Evolutionary conservation across 495 filamentous ascomycete genomes (phyloP).

Genomic region (Rhizodiscina lignyota): DNA sequence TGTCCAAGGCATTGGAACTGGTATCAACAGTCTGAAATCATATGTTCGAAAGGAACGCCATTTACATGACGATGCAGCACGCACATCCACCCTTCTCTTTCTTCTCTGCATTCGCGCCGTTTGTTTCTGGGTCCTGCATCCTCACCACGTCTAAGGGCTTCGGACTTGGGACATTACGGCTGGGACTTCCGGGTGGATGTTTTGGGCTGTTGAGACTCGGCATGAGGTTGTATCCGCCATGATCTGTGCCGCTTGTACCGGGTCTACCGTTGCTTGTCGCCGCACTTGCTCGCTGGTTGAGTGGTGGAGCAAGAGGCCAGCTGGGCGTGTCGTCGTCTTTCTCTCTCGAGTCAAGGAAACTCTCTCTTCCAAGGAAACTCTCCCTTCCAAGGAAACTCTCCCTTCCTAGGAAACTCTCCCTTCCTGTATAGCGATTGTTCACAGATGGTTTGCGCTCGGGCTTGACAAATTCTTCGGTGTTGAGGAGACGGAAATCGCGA

Average conservation of each 20-base stretch:
- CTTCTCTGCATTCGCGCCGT: slow-evolving; percentile 13
- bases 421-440: slow-evolving; percentile 1
- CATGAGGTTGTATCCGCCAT: slow-evolving; percentile 22
- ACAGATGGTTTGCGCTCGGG: background rate
- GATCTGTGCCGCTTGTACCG: slow-evolving; percentile 20
- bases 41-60: too few species aligned
- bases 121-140: slow-evolving; percentile 19
- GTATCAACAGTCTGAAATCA: too few species aligned
- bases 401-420: slow-evolving; percentile 2
- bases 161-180: slow-evolving; percentile 1
- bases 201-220: slow-evolving; percentile 14
- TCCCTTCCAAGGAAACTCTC: slow-evolving; percentile 1
- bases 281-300: too few species aligned
- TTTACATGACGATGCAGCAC: slow-evolving; percentile 24
- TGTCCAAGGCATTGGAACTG: too few species aligned
- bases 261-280: slow-evolving; percentile 4
- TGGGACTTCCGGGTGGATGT: slow-evolving; percentile 4
- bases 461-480: slow-evolving; percentile 21
- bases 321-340: slow-evolving; percentile 5
- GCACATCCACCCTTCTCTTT: slow-evolving; percentile 10
- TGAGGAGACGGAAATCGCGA: slow-evolving; percentile 63
- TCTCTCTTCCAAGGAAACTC: slow-evolving; percentile 2
- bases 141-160: slow-evolving; percentile 9
- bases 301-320: slow-evolving; percentile 13
- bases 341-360: slow-evolving; percentile 1